Percentiles rank a stretch among this genome's conserved stretches.
Evolutionary conservation across 1,139 yeast species (phyloP).

Genomic region (Magnusiomyces tetraspermus): DNA sequence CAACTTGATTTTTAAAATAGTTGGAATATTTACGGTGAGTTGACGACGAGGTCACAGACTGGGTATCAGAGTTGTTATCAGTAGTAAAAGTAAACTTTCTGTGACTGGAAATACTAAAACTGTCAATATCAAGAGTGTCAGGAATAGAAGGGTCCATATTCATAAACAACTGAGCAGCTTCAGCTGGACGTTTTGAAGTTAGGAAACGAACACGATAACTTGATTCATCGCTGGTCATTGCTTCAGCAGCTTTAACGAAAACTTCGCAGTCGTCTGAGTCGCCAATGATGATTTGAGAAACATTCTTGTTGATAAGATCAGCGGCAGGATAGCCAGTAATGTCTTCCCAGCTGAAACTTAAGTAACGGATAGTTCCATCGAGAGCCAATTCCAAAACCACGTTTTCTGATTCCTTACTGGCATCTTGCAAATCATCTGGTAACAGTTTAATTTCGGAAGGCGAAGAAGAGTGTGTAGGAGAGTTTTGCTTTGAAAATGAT

Average conservation of each 20-base stretch:
- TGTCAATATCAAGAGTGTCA: background rate
- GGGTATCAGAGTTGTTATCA: background rate
- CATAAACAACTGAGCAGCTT: background rate
- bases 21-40: background rate
- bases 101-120: too few relatives aligned
- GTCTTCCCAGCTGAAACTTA: conserved; percentile 68
- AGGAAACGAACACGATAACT: conserved; percentile 70
- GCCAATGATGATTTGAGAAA: conserved; percentile 60
- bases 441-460: conserved; percentile 9
- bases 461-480: background rate
- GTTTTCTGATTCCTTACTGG: conserved; percentile 65
- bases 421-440: conserved; percentile 31
- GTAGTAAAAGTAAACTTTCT: too few relatives aligned
- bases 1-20: background rate
- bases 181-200: conserved; percentile 3
- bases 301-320: conserved; percentile 49
- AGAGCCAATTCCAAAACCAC: conserved; percentile 77
- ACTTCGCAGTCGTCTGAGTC: conserved; percentile 55
- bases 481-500: background rate
- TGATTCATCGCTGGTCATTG: conserved; percentile 64
- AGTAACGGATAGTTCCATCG: conserved; percentile 65
- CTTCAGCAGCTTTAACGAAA: conserved; percentile 58
- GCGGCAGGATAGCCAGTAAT: conserved; percentile 42
- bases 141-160: background rate
- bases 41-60: background rate